Conservation (phyloP, 2,329 filamentous ascomycete species). For the Trichoderma endophyticum region DNA sequence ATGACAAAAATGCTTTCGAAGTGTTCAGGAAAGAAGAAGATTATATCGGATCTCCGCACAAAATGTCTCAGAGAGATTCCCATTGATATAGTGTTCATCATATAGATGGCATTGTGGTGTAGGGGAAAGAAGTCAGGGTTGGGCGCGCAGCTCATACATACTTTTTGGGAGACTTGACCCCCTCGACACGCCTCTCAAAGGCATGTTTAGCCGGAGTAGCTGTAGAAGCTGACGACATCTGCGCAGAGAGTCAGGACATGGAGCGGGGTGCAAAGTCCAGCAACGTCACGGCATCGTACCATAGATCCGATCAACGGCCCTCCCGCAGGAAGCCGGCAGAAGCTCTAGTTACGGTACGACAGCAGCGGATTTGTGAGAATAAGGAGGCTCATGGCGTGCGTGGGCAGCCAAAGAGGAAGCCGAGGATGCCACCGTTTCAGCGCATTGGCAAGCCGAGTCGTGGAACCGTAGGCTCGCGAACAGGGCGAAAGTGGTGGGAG, state of each 20-base stretch:
- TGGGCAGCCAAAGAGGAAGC: constrained; percentile 21
- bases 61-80: constrained; percentile 99
- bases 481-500: background rate
- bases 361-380: constrained; percentile 1
- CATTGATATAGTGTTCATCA: constrained; percentile 94
- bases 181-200: constrained; percentile 79
- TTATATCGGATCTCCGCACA: constrained; percentile 81
- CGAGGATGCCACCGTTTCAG: constrained; percentile 20
- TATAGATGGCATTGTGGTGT: constrained; percentile 33
- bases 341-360: constrained; percentile 18
- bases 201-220: constrained; percentile 66
- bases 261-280: constrained; percentile 3
- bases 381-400: constrained; percentile 17
- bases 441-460: constrained; percentile 22
- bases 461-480: constrained; percentile 14
- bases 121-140: constrained; percentile 1
- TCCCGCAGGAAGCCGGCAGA: constrained; percentile 17
- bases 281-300: constrained; percentile 19
- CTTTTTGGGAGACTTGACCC: constrained; percentile 86
- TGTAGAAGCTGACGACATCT: constrained; percentile 72
- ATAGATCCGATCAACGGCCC: constrained; percentile 18
- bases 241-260: constrained; percentile 22
- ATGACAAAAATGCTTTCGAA: background rate
- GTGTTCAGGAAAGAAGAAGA: constrained; percentile 55
- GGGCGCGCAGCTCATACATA: constrained; percentile 45